A percentile compares a stretch with the other conserved stretches of the same genome.
These are phyloP conservation scores for Ceratorhiza oryzae-sativae DNA, from an alignment of 1,284 basidiomycete genomes.

Conservation along the genomic window DNA sequence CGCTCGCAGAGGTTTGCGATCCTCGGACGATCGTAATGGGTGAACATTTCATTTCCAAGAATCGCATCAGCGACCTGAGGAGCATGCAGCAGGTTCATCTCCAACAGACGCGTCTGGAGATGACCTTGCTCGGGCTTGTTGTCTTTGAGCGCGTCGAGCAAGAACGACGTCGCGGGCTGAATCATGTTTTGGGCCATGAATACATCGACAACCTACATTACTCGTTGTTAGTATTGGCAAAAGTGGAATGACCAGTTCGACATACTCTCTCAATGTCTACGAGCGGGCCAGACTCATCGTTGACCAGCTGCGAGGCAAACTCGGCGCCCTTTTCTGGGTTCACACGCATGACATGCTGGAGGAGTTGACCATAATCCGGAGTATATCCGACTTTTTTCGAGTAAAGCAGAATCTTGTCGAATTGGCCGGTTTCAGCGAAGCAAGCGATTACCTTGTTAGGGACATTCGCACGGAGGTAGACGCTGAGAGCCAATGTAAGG, in stretches of 20 bases:
- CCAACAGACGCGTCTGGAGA: conserved; percentile 94
- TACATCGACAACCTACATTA: conserved; percentile 85
- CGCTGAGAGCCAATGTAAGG: conserved; percentile 98
- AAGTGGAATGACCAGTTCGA: conserved; percentile 35
- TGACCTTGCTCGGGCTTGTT: conserved; percentile 98
- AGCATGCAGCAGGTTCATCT: conserved; percentile 98
- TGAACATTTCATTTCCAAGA: conserved; percentile 98
- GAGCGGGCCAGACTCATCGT: conserved; percentile 91
- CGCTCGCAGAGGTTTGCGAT: conserved; percentile 99
- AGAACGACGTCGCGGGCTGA: conserved; percentile 98
- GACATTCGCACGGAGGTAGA: conserved; percentile 97
- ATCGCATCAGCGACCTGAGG: conserved; percentile 99
- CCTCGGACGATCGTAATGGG: conserved; percentile 94
- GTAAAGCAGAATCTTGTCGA: conserved; percentile 97
- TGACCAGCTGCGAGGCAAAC: conserved; percentile 94
- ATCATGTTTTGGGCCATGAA: conserved; percentile 99
- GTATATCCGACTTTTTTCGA: conserved; percentile 96
- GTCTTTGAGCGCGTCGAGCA: conserved; percentile 98
- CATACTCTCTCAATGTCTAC: conserved; percentile 91
- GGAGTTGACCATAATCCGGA: conserved; percentile 93
- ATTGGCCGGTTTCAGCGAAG: conserved; percentile 99
- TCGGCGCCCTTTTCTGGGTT: conserved; percentile 99
- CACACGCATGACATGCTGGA: conserved; percentile 96
- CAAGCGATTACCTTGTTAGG: conserved; percentile 99
- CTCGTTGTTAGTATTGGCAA: not conserved